A percentile compares a stretch with the other conserved stretches of the same genome.
Evolutionary conservation across 352 stramenopile species (phyloP).

Genomic region (Globisporangium yorkense): DNA sequence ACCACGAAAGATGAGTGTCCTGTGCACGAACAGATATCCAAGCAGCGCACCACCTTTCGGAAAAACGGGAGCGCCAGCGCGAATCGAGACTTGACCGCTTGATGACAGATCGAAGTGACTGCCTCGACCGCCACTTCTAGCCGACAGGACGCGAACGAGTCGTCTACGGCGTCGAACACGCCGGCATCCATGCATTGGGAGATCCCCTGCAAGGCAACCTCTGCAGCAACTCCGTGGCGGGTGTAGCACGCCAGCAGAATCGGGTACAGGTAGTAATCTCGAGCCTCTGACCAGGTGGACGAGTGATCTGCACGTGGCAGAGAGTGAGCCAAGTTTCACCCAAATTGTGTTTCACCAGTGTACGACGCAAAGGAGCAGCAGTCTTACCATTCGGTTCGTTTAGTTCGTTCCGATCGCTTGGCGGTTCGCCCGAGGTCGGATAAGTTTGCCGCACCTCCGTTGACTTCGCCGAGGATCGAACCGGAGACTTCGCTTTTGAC

Average conservation of each 20-base stretch:
- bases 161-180: conserved; percentile 34
- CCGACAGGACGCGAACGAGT: conserved; percentile 26
- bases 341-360: not conserved
- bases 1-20: not conserved
- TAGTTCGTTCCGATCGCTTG: not conserved
- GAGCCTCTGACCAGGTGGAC: conserved; percentile 11
- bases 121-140: conserved; percentile 58
- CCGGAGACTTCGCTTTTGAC: conserved; percentile 2
- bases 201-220: conserved; percentile 39
- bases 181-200: conserved; percentile 56
- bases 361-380: not conserved
- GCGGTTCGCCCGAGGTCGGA: not conserved
- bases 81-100: conserved; percentile 71
- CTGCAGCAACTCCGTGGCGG: conserved; percentile 52
- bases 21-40: not conserved
- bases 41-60: conserved; percentile 37
- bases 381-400: not conserved
- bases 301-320: not conserved
- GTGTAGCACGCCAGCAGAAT: conserved; percentile 75
- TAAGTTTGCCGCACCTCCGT: conserved; percentile 7
- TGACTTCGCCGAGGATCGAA: not conserved
- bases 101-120: conserved; percentile 67
- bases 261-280: conserved; percentile 76
- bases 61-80: conserved; percentile 54
- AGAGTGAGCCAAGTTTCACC: not conserved